phyloP scores from a whole-genome alignment of 1,284 basidiomycete species.

The Ceratobasidium sp. region DNA sequence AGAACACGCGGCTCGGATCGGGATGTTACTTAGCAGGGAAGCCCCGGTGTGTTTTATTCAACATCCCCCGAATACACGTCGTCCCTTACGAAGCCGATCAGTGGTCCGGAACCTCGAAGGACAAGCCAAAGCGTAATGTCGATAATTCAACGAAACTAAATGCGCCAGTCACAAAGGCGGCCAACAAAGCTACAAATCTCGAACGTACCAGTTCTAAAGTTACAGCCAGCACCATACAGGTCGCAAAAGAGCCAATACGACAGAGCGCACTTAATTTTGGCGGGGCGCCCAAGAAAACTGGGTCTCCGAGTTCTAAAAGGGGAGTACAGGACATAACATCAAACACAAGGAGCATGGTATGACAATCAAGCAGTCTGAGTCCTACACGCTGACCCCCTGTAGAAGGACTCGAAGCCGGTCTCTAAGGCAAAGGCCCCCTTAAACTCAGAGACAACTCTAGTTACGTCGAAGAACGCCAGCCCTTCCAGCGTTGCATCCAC shows the following conservation, averaged over 20 bases:
- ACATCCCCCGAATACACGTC: neutral
- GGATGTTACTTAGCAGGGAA: slow-evolving; percentile 31
- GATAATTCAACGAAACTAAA: neutral
- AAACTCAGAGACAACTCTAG: neutral
- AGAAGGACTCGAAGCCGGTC: slow-evolving; percentile 37
- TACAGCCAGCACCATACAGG: neutral
- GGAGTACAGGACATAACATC: neutral
- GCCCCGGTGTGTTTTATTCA: slow-evolving; percentile 21
- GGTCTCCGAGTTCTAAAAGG: slow-evolving; percentile 34
- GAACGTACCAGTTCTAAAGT: neutral
- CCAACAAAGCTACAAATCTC: neutral
- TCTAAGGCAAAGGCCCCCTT: slow-evolving; percentile 34
- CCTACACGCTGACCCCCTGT: neutral
- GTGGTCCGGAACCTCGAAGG: slow-evolving; percentile 4
- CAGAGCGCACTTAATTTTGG: slow-evolving; percentile 25
- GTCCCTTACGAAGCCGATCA: neutral
- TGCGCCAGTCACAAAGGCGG: neutral
- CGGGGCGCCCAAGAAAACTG: slow-evolving; percentile 43
- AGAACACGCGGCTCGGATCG: slow-evolving; percentile 22
- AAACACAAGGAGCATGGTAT: neutral
- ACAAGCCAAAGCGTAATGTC: neutral
- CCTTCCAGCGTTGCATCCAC: slow-evolving; percentile 46
- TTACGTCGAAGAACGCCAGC: slow-evolving; percentile 5
- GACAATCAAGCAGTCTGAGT: neutral
- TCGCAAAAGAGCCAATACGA: slow-evolving; percentile 6